phyloP scores from a whole-genome alignment of 2,329 filamentous ascomycete genomes.

The Penicillium sclerotiorum region DNA sequence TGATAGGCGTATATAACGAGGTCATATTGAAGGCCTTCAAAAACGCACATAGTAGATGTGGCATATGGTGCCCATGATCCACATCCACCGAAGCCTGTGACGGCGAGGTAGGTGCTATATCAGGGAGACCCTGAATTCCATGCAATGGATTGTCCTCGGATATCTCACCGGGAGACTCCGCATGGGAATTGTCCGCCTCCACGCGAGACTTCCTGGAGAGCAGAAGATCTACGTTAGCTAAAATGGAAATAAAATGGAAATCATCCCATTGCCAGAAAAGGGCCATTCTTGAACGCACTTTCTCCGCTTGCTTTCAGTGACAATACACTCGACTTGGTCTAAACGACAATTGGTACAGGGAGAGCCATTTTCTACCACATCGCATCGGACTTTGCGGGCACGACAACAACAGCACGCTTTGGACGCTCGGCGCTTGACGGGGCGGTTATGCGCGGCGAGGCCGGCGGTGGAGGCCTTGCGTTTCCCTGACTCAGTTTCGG shows the following conservation, averaged over 20 bases:
- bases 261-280: too few relatives aligned
- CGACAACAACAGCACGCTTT: conserved; percentile 89
- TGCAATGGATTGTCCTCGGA: conserved; percentile 38
- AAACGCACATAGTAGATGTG: conserved; percentile 64
- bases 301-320: conserved; percentile 80
- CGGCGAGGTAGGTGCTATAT: conserved; percentile 40
- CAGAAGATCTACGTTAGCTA: conserved; percentile 15
- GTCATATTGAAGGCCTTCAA: not conserved
- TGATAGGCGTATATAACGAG: too few relatives aligned
- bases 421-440: conserved; percentile 82
- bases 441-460: conserved; percentile 55
- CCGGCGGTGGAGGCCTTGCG: conserved; percentile 61
- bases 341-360: conserved; percentile 83
- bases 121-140: conserved; percentile 31
- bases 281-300: conserved; percentile 37
- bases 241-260: too few relatives aligned
- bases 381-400: conserved; percentile 87
- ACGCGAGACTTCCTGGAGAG: conserved; percentile 42
- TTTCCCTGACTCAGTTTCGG: conserved; percentile 49
- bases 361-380: conserved; percentile 82
- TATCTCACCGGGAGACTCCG: conserved; percentile 38
- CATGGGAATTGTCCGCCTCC: conserved; percentile 38
- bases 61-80: conserved; percentile 60
- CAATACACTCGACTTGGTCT: conserved; percentile 57
- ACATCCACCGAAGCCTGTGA: conserved; percentile 51